phyloP scores from a whole-genome alignment of 2,329 filamentous ascomycete species.

The Xylaria sp. region DNA sequence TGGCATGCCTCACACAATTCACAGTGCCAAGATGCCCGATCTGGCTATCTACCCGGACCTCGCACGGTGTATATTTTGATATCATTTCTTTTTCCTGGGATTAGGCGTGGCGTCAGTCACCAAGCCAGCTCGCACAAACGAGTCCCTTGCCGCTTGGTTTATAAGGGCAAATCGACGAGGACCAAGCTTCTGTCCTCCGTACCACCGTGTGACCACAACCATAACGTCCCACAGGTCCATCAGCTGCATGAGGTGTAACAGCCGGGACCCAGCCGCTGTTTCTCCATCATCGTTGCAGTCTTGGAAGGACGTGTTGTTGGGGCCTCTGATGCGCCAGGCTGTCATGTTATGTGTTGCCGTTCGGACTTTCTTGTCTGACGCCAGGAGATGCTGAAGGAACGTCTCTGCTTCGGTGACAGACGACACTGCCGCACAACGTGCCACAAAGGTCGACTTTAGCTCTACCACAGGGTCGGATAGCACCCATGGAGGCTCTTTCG shows the following conservation, averaged over 20 bases:
- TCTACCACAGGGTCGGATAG: constrained; percentile 80
- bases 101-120: constrained; percentile 62
- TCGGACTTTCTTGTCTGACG: constrained; percentile 85
- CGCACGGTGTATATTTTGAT: constrained; percentile 2
- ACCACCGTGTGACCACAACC: constrained; percentile 95
- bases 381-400: constrained; percentile 79
- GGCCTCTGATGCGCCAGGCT: constrained; percentile 84
- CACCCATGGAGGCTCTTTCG: constrained; percentile 70
- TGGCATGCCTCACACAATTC: background rate
- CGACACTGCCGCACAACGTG: constrained; percentile 75
- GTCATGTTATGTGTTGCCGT: constrained; percentile 94
- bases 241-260: constrained; percentile 91
- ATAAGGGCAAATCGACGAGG: constrained; percentile 92
- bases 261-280: constrained; percentile 84
- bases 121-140: constrained; percentile 80
- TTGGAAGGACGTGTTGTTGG: constrained; percentile 71
- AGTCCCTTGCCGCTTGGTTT: constrained; percentile 86
- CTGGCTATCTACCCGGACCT: background rate
- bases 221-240: constrained; percentile 95
- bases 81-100: constrained; percentile 56
- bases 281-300: constrained; percentile 98
- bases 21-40: background rate
- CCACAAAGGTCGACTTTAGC: constrained; percentile 89
- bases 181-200: constrained; percentile 88
- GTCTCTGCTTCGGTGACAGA: constrained; percentile 76